Base-by-base conservation (phyloP, 768 basidiomycete genomes). In the Russula sp. region DNA sequence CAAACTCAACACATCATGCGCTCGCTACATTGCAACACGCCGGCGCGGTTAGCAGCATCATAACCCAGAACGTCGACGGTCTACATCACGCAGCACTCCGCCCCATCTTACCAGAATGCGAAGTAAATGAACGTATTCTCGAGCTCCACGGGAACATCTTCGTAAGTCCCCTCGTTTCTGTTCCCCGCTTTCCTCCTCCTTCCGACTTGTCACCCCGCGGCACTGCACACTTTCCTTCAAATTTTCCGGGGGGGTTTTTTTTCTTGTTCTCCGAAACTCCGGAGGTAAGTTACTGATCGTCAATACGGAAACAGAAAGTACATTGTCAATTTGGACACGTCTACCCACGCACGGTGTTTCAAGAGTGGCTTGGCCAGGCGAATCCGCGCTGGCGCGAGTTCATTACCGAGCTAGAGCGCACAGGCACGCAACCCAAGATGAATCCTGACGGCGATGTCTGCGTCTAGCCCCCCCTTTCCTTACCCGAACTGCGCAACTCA, bases 21-120 rank as follows among this genome's bases (percentile, higher is more conserved):
- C 76, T 98, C 30, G 89, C 91, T 6, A 92, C 94, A 2, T 78
- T 97, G 53, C 88, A 92, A 70, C 79, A 91, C 67, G 75, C 88
- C 10, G 82, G 81, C 3, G 74, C 85, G 58, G 78, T 90, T 22
- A 75, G 80, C 24, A 76, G 78, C 30, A 73, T 94, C 36, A 85
- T 98, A 66, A 98, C 96, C 0, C 89, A 88, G 80, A 91, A 91
- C 69, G 95, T 98, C n/a, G 96, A 98, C 71, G 94, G 94, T 2
- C 83, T 98, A 7, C 95, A 98, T 71, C 86, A 86, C 57, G 92
- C 91, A 75, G 90, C 92, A 9, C 75, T 90, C 22, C 62, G 75
- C 40, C 75, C 76, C 72, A 79, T 81, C 64, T 77, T 74, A 76
- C 75, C 72, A 65, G 75, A 73, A 58, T 72, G 71, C n/a, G 71